Conservation (phyloP, 805 yeast species). For the Tetrapisispora taiwanensis region DNA sequence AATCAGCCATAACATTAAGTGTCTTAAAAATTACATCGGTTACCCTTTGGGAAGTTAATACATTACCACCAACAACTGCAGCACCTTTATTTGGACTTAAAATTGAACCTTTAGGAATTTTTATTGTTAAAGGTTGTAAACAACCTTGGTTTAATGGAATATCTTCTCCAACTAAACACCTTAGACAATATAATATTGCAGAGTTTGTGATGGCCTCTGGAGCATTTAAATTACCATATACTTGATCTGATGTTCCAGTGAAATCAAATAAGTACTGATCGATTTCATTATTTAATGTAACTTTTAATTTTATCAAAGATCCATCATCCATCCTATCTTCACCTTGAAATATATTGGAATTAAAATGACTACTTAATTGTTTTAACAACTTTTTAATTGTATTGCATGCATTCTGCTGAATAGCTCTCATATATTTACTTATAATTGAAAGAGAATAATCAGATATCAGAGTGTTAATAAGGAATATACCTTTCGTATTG, state of each 20-base stretch:
- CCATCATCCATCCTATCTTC: constrained; percentile 77
- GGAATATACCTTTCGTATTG: constrained; percentile 69
- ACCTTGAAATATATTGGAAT: constrained; percentile 34
- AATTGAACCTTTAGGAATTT: constrained; percentile 51
- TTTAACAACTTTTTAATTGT: constrained; percentile 53
- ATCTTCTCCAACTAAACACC: constrained; percentile 76
- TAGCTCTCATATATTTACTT: constrained; percentile 67
- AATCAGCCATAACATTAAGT: constrained; percentile 82
- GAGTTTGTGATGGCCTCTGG: constrained; percentile 85
- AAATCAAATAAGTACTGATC: constrained; percentile 74
- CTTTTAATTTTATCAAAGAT: constrained; percentile 48
- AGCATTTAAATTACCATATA: constrained; percentile 84
- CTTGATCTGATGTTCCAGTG: constrained; percentile 75
- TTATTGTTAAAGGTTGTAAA: constrained; percentile 62
- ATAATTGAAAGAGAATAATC: constrained; percentile 56
- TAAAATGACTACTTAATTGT: constrained; percentile 36
- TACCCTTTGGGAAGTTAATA: constrained; percentile 86
- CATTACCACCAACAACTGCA: constrained; percentile 94
- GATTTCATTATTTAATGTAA: constrained; percentile 38
- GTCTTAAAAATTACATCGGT: constrained; percentile 85
- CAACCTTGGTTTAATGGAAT: constrained; percentile 95
- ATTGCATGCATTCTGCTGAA: constrained; percentile 66
- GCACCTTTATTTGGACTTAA: constrained; percentile 73
- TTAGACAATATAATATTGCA: constrained; percentile 76
- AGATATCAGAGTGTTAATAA: constrained; percentile 47